Conservation (phyloP, 306 rosid species). For the Lagenaria siceraria region DNA sequence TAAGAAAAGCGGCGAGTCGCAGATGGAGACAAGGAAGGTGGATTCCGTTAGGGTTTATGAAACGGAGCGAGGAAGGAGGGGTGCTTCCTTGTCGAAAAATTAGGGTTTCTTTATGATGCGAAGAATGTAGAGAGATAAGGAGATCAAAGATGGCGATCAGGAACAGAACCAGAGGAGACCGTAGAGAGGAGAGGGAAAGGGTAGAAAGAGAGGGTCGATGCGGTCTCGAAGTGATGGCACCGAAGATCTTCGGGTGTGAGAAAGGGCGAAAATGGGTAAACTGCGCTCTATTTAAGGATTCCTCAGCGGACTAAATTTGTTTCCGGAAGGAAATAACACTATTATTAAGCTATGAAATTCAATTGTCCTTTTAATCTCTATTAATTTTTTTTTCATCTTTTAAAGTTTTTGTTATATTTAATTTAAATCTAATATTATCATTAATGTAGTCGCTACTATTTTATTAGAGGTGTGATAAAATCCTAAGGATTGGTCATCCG, state of each 20-base stretch:
- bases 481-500: too few relatives aligned
- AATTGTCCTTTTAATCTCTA: not conserved
- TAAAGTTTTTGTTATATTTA: too few relatives aligned
- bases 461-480: too few relatives aligned
- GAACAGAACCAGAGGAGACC: not conserved
- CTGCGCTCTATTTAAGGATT: slow-evolving; percentile 1
- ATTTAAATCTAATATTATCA: too few relatives aligned
- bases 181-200: not conserved
- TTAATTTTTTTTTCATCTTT: not conserved
- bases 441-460: too few relatives aligned
- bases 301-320: not conserved
- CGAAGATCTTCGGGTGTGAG: not conserved
- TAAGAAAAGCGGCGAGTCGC: not conserved
- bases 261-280: not conserved
- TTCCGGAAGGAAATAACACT: not conserved
- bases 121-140: not conserved
- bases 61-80: not conserved
- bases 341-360: not conserved
- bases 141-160: not conserved
- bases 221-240: not conserved
- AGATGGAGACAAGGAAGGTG: not conserved
- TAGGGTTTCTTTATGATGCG: not conserved
- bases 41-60: not conserved
- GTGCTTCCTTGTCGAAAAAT: not conserved
- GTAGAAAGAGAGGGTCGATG: not conserved